Base-by-base conservation (phyloP, 192 early-diverging fungal genomes). In the Linnemannia hyalina region DNA sequence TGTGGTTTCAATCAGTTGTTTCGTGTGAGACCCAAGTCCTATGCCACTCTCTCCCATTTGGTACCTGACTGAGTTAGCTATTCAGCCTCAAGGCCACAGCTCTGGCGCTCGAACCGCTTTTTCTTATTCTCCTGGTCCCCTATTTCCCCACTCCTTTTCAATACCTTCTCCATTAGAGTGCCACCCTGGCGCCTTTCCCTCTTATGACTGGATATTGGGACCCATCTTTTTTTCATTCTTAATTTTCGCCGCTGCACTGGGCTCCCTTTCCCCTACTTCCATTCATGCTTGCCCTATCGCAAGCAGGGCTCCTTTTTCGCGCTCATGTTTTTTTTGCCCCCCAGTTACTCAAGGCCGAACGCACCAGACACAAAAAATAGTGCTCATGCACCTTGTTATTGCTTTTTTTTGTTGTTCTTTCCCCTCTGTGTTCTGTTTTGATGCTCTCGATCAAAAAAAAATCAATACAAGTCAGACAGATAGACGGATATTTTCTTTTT, bases 381-480 rank as follows among this genome's bases (percentile, higher is more conserved):
- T 81, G 73, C 74, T 74, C 74, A 70, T 68, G 35, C 69, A 42
- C 15, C 16, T 80, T 41, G 57, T 47, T 73, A 72, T 80, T 80
- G 54, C 49, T 57, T 55, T 78, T 38, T 26, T 3, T 40, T 40
- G 38, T 40, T 40, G 8, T 70, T 70, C 8, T 3, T 69, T 69
- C 0, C 20, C 15, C 35, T 32, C 68, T 69, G 5, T 69, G 1
- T 6, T 69, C 38, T 69, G 15, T 38, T 5, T 40, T 60, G 35
- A 35, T 69, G 80, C 74, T 81, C 80, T 81, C 73, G 65, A 75
- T 70, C 80, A 81, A 81, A 29, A 70, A 38, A 70, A 41, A 42
- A 52, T 29, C 40, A 73, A 55, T 38, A 74, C 36, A 70, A n/a
- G 26, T 70, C 69, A 73, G 52, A 47, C 73, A 55, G 29, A 36